Evolutionary conservation across 78 protist genomes (phyloP).

Genomic region (Dictyostelium firmibasis): DNA sequence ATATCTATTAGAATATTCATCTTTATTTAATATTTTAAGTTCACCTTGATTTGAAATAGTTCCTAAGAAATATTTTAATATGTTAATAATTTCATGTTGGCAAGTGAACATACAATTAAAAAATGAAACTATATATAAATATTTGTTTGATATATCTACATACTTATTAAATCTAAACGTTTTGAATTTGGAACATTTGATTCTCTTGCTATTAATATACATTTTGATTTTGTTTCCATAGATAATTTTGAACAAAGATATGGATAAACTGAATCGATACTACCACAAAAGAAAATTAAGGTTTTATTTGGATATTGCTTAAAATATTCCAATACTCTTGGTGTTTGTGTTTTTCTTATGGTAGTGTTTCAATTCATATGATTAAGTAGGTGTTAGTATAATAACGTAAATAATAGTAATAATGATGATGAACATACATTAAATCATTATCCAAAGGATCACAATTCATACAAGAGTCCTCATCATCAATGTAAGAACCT

Average conservation of each 20-base stretch:
- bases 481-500: constrained; percentile 39
- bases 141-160: no score
- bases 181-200: background rate
- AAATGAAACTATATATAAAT: no score
- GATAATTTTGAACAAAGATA: constrained; percentile 29
- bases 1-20: constrained; percentile 1
- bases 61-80: no score
- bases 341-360: background rate
- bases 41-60: background rate
- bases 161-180: background rate
- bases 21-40: background rate
- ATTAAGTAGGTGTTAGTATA: no score
- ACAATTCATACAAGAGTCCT: background rate
- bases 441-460: constrained; percentile 47
- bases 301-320: background rate
- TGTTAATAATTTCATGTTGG: no score
- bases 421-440: background rate
- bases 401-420: no score
- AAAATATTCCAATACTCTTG: constrained; percentile 25
- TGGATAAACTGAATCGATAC: constrained; percentile 27
- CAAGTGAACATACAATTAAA: no score
- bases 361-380: no score
- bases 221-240: constrained; percentile 4
- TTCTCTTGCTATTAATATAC: constrained; percentile 36
- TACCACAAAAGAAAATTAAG: constrained; percentile 44